A percentile compares a stretch with the other conserved stretches of the same genome.
phyloP scores from a whole-genome alignment of 345 rosid species.

The Eucalyptus sideroxylon region DNA sequence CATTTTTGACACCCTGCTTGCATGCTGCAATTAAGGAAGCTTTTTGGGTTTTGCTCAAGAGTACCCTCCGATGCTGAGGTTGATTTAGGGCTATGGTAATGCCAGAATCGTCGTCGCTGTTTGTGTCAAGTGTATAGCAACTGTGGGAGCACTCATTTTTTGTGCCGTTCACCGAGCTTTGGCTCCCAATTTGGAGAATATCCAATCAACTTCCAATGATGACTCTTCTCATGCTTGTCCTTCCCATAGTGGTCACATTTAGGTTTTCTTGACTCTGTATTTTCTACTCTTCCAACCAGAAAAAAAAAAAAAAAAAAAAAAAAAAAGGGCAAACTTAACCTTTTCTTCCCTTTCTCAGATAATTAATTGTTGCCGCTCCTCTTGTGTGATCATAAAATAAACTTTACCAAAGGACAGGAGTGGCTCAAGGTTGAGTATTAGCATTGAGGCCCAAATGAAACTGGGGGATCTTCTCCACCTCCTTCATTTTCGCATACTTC shows the following conservation, averaged over 20 bases:
- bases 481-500: not conserved
- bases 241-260: not conserved
- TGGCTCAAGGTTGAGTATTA: not conserved
- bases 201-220: not conserved
- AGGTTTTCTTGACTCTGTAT: not conserved
- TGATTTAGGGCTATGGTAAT: not conserved
- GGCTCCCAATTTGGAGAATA: not conserved
- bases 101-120: not conserved
- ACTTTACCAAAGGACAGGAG: not conserved
- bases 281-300: not conserved
- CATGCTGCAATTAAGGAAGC: not conserved
- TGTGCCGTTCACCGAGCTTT: not conserved
- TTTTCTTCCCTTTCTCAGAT: not conserved
- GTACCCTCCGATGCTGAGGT: not conserved
- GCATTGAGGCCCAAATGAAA: not conserved
- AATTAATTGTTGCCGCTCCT: not conserved
- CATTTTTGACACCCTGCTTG: not conserved
- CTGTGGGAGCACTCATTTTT: not conserved
- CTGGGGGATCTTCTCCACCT: not conserved
- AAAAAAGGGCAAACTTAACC: not conserved
- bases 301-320: too few relatives aligned
- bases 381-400: not conserved
- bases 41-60: not conserved
- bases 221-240: not conserved
- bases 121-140: not conserved